Evolutionary conservation across 2,329 filamentous ascomycete genomes (phyloP).

Genomic region (Canariomyces notabilis): DNA sequence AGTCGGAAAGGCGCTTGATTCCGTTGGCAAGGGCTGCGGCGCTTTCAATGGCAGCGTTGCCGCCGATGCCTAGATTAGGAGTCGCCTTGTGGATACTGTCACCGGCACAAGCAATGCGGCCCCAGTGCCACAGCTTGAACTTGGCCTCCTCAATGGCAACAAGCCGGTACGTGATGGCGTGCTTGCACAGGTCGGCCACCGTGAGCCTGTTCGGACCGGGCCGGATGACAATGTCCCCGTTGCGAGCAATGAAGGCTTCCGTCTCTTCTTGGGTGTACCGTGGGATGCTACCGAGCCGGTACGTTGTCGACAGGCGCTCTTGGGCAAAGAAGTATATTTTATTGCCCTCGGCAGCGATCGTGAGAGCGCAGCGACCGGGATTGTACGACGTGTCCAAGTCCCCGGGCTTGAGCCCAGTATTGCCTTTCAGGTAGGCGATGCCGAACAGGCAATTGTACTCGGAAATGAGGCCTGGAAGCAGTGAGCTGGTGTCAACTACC

Average conservation of each 20-base stretch:
- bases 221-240: slow-evolving; percentile 8
- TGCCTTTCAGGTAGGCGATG: slow-evolving; percentile 10
- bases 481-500: not conserved
- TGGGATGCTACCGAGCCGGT: slow-evolving; percentile 11
- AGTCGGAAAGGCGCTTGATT: slow-evolving; percentile 14
- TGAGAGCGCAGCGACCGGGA: slow-evolving; percentile 3
- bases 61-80: slow-evolving; percentile 19
- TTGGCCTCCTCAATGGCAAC: slow-evolving; percentile 19
- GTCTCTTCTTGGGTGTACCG: slow-evolving; percentile 16
- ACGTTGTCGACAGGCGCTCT: slow-evolving; percentile 10
- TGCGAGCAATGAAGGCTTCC: slow-evolving; percentile 6
- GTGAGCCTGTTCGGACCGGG: slow-evolving; percentile 2
- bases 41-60: slow-evolving; percentile 19
- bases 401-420: slow-evolving; percentile 3
- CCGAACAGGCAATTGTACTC: slow-evolving; percentile 22
- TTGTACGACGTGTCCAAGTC: slow-evolving; percentile 13
- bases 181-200: slow-evolving; percentile 14
- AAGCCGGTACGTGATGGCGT: slow-evolving; percentile 8
- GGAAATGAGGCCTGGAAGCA: slow-evolving; percentile 7
- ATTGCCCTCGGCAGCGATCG: slow-evolving; percentile 6
- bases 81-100: slow-evolving; percentile 21
- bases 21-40: slow-evolving; percentile 17
- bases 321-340: slow-evolving; percentile 18
- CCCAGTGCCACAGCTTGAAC: slow-evolving; percentile 20
- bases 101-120: slow-evolving; percentile 17